Conservation (phyloP, 768 basidiomycete species). For the Rhizopogon vesiculosus region DNA sequence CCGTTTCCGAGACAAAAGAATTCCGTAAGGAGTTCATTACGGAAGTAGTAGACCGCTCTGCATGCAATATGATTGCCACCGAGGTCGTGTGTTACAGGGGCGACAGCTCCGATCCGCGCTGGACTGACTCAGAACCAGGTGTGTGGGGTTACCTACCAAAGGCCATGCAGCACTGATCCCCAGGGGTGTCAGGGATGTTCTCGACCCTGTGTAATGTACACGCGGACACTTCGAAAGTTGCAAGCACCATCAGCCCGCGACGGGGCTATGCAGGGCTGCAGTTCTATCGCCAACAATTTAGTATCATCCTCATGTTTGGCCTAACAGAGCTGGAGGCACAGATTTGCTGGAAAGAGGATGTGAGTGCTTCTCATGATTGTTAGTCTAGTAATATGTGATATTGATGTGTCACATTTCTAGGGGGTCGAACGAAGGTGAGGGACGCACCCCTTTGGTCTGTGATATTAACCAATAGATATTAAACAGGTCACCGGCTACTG, state of each 20-base stretch:
- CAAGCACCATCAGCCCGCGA: constrained; percentile 25
- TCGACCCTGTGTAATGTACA: constrained; percentile 17
- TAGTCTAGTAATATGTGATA: neutral
- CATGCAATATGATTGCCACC: constrained; percentile 24
- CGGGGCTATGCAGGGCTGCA: constrained; percentile 23
- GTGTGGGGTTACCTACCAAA: neutral
- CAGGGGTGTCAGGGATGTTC: constrained; percentile 19
- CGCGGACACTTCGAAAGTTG: constrained; percentile 24
- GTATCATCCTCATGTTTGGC: constrained; percentile 39
- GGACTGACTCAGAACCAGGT: constrained; percentile 28
- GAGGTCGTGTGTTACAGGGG: constrained; percentile 28
- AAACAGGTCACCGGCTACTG: constrained; percentile 25
- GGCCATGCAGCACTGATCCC: neutral
- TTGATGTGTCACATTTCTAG: neutral
- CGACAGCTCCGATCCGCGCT: constrained; percentile 17
- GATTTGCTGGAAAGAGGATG: constrained; percentile 39
- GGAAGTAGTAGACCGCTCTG: constrained; percentile 21
- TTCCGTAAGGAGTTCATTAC: constrained; percentile 29
- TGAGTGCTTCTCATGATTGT: constrained; percentile 15
- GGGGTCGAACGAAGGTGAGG: constrained; percentile 19
- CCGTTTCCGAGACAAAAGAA: constrained; percentile 25
- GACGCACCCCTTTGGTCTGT: too few species aligned
- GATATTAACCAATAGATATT: constrained; percentile 2
- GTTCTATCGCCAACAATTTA: constrained; percentile 29
- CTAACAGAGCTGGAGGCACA: constrained; percentile 43